Base-by-base conservation (phyloP, 495 filamentous ascomycete genomes). In the Letharia lupina region DNA sequence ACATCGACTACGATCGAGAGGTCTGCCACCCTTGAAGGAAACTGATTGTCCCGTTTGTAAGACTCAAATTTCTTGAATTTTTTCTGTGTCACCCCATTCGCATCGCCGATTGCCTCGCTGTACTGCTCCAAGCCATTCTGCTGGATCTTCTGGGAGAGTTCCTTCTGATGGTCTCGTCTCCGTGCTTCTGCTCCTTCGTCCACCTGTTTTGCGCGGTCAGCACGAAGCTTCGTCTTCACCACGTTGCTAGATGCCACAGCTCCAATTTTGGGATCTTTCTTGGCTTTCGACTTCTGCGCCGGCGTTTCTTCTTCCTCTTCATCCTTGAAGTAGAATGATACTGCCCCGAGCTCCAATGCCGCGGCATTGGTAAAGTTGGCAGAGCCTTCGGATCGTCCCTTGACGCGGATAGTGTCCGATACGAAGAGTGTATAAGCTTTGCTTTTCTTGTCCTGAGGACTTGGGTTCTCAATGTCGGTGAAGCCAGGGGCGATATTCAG, bases 51-150 rank as follows among this genome's bases (percentile, higher is more conserved):
- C 37, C 95, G 86, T 78, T 98, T 99, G 79, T 99, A 99, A 1
- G 95, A 97, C 76, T 98, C 95, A 73, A 98, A 99, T 47, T 89
- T 89, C 78, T 98, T 98, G 81, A 98, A 97, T 76, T 91, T 92
- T 81, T 98, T 98, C 74, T 93, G 84, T 59, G 90, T 85, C 37
- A 89, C 88, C n/a, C 93, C 93, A 72, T 96, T 96, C 50, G 93
- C 84, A 65, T 89, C 89, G 16, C 87, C 87, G 9, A 89, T 91
- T 9, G 89, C 88, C 63, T 85, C 84, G 58, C 89, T 85, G 75
- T 93, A 99, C 65, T 89, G 83, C 44, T 87, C 87, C 50, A 96
- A 71, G 56, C 95, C 95, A 70, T 95, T 88, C 70, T 87, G 84
- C 69, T 96, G 93, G 77, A 96, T 96, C 77, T 91, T 95, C 8